A percentile compares a stretch with the other conserved stretches of the same genome.
Conservation (phyloP, 768 basidiomycete species). For the Termitomyces sp. region DNA sequence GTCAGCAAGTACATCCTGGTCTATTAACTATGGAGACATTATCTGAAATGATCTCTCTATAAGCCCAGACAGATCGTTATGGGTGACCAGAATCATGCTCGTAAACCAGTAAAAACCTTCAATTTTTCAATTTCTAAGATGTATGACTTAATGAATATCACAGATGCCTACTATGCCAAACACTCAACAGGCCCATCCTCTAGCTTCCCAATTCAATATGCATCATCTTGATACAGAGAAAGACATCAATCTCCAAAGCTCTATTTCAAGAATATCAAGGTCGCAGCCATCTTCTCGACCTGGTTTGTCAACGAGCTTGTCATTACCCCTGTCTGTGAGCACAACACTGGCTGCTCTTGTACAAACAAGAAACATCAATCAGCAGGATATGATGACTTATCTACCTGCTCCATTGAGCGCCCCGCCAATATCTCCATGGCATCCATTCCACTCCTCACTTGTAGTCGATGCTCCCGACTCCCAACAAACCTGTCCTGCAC, state of each 20-base stretch:
- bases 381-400: not conserved
- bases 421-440: slow-evolving; percentile 1
- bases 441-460: not conserved
- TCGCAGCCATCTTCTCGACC: slow-evolving; percentile 2
- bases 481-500: not conserved
- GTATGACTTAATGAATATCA: not conserved
- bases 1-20: slow-evolving; percentile 1
- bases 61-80: not conserved
- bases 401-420: slow-evolving; percentile 11
- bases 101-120: not conserved
- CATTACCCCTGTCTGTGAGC: slow-evolving; percentile 8
- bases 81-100: not conserved
- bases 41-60: not conserved
- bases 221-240: not conserved
- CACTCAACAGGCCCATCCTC: not conserved
- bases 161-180: not conserved
- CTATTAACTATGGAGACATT: no score
- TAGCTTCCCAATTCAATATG: not conserved
- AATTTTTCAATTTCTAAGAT: not conserved
- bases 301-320: slow-evolving; percentile 18
- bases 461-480: not conserved
- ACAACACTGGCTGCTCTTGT: not conserved
- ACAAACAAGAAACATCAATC: not conserved
- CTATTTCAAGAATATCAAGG: slow-evolving; percentile 6
- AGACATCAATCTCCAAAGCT: slow-evolving; percentile 2